Evolutionary conservation across 208 protist genomes (phyloP), one percentile per base, ranked within the genome.

Genomic region (Zelonia costaricensis): DNA sequence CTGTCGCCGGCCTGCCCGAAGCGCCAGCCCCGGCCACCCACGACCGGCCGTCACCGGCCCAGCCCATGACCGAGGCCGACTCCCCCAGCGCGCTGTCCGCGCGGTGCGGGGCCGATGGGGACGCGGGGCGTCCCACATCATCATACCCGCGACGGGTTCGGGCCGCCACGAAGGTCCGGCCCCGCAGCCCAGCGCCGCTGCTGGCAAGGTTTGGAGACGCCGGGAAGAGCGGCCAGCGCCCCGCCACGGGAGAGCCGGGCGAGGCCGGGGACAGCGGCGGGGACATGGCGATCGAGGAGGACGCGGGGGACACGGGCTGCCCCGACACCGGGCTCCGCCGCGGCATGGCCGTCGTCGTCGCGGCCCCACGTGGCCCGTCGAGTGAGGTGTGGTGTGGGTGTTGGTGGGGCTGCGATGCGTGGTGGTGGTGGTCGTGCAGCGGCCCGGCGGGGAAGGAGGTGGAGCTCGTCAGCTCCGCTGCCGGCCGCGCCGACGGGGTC

Each of bases 201-300:
- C 52, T 57, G 13, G 33, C 10, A 10, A 4, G 4, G 30, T 27
- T 10, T 2, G 57, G 53, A 0, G 66, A 66, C 8, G 30, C 52
- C 3, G 58, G 22, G 33, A 58, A 51, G 12, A n/a, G n/a, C 1
- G 55, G 22, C 30, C 43, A 62, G 20, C 55, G 36, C 9, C 27
- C 36, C 2, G 31, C 12, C 13, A 23, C 31, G 13, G 64, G 23
- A 16, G 64, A 62, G 13, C n/a, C 42, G 20, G 48, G 48, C 1
- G 36, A 61, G 16, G 51, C 47, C 15, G 66, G 66, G 5, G 66
- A 66, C 44, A 61, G 49, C 25, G 33, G 51, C 27, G 66, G 66
- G 3, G 66, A 66, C 30, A 66, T 18, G 16, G 58, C 57, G 0
- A 31, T 27, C 16, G 42, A 48, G 5, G 66, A 60, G 10, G 64